Percentiles rank a stretch among this genome's conserved stretches.
Evolutionary conservation across 352 stramenopile genomes (phyloP).

Genomic region (Phytophthora pseudosyringae): DNA sequence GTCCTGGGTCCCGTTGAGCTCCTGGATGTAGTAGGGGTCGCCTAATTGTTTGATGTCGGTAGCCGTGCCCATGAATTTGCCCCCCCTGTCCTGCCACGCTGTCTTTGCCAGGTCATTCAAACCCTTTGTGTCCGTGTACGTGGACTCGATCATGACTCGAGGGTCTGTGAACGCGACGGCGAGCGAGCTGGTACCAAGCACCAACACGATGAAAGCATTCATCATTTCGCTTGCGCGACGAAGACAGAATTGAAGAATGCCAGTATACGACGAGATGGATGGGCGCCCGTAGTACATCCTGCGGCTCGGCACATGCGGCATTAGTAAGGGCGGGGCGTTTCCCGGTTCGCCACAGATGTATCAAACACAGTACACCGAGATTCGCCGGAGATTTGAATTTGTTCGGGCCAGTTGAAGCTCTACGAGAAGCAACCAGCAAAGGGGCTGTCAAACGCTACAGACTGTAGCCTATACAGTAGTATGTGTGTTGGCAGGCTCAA

Average conservation of each 20-base stretch:
- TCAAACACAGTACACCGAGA: slow-evolving; percentile 7
- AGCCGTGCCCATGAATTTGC: slow-evolving; percentile 48
- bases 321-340: slow-evolving; percentile 23
- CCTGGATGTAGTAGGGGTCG: slow-evolving; percentile 28
- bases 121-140: slow-evolving; percentile 32
- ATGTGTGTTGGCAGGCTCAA: no score
- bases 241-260: slow-evolving; percentile 21
- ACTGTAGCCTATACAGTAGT: no score
- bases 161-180: slow-evolving; percentile 16
- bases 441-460: no score
- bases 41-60: slow-evolving; percentile 38
- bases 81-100: slow-evolving; percentile 19
- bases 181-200: slow-evolving; percentile 17
- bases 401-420: slow-evolving; percentile 10
- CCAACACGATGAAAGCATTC: slow-evolving; percentile 19
- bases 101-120: slow-evolving; percentile 37
- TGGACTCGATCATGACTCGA: slow-evolving; percentile 41
- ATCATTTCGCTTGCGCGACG: slow-evolving; percentile 14
- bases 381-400: slow-evolving; percentile 21
- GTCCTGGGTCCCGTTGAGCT: slow-evolving; percentile 33
- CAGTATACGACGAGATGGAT: slow-evolving; percentile 8
- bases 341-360: neutral
- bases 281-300: slow-evolving; percentile 15
- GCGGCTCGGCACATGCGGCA: slow-evolving; percentile 21
- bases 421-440: neutral